Evolutionary conservation across 2,329 filamentous ascomycete genomes (phyloP), one percentile per base, ranked within the genome.

Genomic region (Aspergillus carbonarius): DNA sequence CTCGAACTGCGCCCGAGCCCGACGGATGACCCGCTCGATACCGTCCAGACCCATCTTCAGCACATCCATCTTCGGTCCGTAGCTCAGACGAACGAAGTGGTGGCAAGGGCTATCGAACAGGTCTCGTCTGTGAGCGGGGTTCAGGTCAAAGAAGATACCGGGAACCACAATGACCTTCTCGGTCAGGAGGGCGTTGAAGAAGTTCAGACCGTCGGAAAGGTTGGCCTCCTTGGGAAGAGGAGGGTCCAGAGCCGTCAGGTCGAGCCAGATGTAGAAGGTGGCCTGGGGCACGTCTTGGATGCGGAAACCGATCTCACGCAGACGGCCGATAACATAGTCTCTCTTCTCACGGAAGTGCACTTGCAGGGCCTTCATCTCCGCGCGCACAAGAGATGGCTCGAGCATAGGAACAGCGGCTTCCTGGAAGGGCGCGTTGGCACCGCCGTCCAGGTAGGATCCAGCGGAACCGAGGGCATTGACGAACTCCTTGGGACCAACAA

Each of bases 131-230:
- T 92, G 89, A 35, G 90, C 89, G 4, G 93, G 93, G 79, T 98
- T 98, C 64, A 98, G 78, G 71, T 98, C 93, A 74, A 98, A 98
- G 84, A 98, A 98, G 76, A 98, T 98, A 60, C 93, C 93, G 0
- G 93, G 93, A 4, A 98, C 93, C 17, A 97, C 92, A 71, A 97
- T 97, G 66, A 96, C 91, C 83, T 96, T 96, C 81, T 97, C 92
- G 70, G 90, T 87, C 46, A 98, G 81, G 72, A 95, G 95, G 30
- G 92, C 92, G 74, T 95, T 87, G 86, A 98, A 97, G 84, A 98
- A 98, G 80, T 96, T 96, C 70, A 98, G 81, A 8, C 93, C 93
- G 73, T 98, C 93, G 60, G 90, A 88, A 74, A 98, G 96, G 61
- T 87, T 85, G 0, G 93, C 74, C 57, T 74, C 67, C 15, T 63